Conservation (phyloP, 371 early-diverging fungal genomes). For the Syncephalis fuscata region DNA sequence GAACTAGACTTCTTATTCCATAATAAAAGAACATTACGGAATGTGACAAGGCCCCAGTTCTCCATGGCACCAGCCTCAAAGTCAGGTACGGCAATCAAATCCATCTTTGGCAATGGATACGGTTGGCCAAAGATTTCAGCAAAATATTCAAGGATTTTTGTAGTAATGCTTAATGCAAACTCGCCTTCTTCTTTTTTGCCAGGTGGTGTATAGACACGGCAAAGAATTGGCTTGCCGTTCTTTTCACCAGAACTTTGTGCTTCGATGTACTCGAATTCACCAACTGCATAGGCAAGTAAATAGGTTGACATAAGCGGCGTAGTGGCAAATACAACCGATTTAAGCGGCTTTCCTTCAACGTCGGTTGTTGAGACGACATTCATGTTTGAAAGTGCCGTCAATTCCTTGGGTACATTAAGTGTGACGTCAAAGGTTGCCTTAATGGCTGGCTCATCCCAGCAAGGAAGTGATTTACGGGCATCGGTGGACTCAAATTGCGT, state of each 20-base stretch:
- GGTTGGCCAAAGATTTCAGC: slow-evolving; percentile 58
- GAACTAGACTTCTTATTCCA: slow-evolving; percentile 44
- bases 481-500: slow-evolving; percentile 93
- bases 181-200: slow-evolving; percentile 51
- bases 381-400: slow-evolving; percentile 80
- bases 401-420: slow-evolving; percentile 42
- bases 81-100: slow-evolving; percentile 81
- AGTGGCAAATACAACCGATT: slow-evolving; percentile 46
- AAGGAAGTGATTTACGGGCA: slow-evolving; percentile 83
- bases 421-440: slow-evolving; percentile 84
- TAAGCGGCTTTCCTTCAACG: slow-evolving; percentile 12
- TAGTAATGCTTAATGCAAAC: slow-evolving; percentile 64
- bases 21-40: slow-evolving; percentile 58
- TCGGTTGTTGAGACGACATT: slow-evolving; percentile 24
- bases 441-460: slow-evolving; percentile 78
- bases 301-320: slow-evolving; percentile 44
- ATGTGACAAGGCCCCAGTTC: slow-evolving; percentile 95
- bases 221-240: slow-evolving; percentile 40
- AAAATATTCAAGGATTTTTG: slow-evolving; percentile 55
- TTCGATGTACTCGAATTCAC: slow-evolving; percentile 82
- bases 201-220: slow-evolving; percentile 61
- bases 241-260: slow-evolving; percentile 33
- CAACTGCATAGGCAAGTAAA: slow-evolving; percentile 77
- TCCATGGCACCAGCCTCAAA: slow-evolving; percentile 85
- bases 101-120: slow-evolving; percentile 81